phyloP scores from a whole-genome alignment of 495 filamentous ascomycete species.

The Haplographium delicatum region DNA sequence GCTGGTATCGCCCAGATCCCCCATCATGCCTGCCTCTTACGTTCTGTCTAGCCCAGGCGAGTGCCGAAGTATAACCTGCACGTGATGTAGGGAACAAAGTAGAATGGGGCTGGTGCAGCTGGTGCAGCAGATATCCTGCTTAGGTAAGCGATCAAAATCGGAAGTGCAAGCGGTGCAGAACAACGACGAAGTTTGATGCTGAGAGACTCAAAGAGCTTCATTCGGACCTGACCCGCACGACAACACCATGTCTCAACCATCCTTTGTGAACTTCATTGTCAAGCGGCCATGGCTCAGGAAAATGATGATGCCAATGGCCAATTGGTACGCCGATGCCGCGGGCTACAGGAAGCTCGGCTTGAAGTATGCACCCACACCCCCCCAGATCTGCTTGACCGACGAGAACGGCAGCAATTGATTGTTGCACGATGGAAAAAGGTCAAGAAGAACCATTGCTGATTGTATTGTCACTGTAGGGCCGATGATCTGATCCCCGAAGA shows the following conservation, averaged over 20 bases:
- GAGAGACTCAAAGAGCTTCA: constrained; percentile 17
- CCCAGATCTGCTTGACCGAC: not conserved
- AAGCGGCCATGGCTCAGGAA: constrained; percentile 80
- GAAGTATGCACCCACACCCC: constrained; percentile 50
- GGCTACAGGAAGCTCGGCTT: constrained; percentile 93
- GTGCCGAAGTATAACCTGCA: no score
- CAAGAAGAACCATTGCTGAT: constrained; percentile 11
- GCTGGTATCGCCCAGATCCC: no score
- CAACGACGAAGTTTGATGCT: no score
- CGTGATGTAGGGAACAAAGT: no score
- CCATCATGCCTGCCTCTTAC: no score
- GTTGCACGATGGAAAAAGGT: not conserved
- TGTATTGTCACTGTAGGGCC: constrained; percentile 48
- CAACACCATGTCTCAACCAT: constrained; percentile 66
- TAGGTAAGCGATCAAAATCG: no score
- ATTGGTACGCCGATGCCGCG: constrained; percentile 78
- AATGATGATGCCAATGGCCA: constrained; percentile 70
- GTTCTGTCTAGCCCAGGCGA: no score
- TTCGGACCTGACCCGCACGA: constrained; percentile 9
- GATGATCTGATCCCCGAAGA: constrained; percentile 95
- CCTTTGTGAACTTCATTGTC: constrained; percentile 63
- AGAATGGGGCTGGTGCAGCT: no score
- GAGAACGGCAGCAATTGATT: not conserved
- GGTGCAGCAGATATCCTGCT: no score
- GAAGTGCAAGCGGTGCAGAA: no score